Evolutionary conservation across 306 rosid species (phyloP), one percentile per base, ranked within the genome.

Genomic region (Parietaria judaica): DNA sequence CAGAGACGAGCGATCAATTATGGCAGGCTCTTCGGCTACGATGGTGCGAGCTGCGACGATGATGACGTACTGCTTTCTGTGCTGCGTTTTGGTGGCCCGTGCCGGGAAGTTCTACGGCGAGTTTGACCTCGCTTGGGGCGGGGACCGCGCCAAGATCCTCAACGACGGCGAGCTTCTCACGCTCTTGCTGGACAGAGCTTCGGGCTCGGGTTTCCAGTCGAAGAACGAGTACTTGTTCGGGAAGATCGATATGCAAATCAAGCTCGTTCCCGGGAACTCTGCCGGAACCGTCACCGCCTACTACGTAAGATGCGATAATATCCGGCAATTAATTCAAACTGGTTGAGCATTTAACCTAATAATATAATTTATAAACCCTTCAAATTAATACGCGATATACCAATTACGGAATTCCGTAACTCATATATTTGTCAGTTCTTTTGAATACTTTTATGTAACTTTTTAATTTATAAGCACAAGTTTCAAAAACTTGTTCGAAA

Each of bases 251-350:
- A 81, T 84, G 86, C 87, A 84, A 31, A 82, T 87, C 64, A 79
- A 87, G 47, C 91, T 87, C 55, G 88, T 87, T 0, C 56, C 81
- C 0, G 84, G 86, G 62, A 84, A 87, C 63, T 87, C 91, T 7
- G 91, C 88, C 0, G 95, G 91, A 49, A 84, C 84, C 3, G 94
- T 86, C 77, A 86, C 87, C 7, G 78, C 94, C 15, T 86, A 83
- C 41, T 86, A 86, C 52, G 95, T 86, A 9, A 49, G 53, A 7
- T 4, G 13, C 13, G 3, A 41, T 41, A 41, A 41, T 23, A 23
- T 23, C 31, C 31, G 31, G 31, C 1, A 23, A 23, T 23, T 23
- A 23, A 23, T 23, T 23, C 31, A 23, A 23, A 23, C 31, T 23
- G 31, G 31, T 23, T 23, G 31, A 23, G 1, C 8, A 16, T 10